Base-by-base conservation (phyloP, 441 rosid species). In the Mallotus repandus region DNA sequence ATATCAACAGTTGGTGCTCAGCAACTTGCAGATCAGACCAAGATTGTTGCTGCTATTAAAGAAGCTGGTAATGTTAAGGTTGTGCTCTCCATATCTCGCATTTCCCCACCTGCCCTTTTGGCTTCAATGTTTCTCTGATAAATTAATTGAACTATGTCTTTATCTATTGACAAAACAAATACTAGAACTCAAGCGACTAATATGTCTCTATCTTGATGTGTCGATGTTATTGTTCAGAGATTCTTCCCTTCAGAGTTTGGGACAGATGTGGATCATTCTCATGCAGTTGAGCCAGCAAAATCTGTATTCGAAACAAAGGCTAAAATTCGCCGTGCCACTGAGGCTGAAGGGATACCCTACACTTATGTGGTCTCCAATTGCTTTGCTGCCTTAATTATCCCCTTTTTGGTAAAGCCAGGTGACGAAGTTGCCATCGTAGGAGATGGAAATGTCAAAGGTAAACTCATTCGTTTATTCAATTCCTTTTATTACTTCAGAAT, bases 61-160 rank as follows among this genome's bases (percentile, higher is more conserved):
- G 86, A 81, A 76, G 86, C 86, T 25, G 85, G 87, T 6, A 79
- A 81, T 52, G 66, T 84, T 8, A 84, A 85, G 86, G 89, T 85
- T 22, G 4, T 15, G 49, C 55, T 32, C 38, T 57, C 12, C 4
- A 16, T 43, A 0, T 52, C 16, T 41, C 7, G 22, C 53, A 10
- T 12, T 61, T 68, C 8, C 46, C 46, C 46, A 43, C 9, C 10
- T 43, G 46, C 46, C 5, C 46, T 43, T 43, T 43, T 6, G 9
- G 46, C 46, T 43, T 43, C 46, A 43, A 5, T 6, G 1, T 43
- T 5, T 43, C 46, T 6, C 46, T 5, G 46, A 9, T 9, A 43
- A 6, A 43, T 43, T 43, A 1, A 43, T 9, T 43, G 46, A 6
- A 43, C 1, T 43, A 55, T 19, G 25, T 15, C 6, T 55, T n/a